Base-by-base conservation (phyloP, 2,329 filamentous ascomycete species). In the Paecilomyces sp. region DNA sequence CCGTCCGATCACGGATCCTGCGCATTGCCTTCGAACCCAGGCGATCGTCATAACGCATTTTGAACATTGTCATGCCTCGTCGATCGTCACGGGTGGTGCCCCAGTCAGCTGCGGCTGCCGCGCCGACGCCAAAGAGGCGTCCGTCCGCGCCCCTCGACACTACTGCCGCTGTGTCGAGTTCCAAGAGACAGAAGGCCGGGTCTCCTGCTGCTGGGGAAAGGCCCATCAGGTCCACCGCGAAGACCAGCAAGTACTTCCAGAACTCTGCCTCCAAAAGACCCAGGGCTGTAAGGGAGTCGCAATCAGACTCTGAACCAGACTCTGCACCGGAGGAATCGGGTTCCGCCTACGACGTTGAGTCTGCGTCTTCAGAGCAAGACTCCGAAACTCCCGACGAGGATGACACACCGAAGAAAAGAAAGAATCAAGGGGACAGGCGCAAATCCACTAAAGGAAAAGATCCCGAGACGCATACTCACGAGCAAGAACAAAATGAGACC, bases 171-270 rank as follows among this genome's bases (percentile, higher is more conserved):
- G 65, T 67, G 56, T 58, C 63, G 34, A 68, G 67, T 59, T 60
- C 66, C 55, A 76, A 75, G 63, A 70, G 69, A 62, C 67, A 69
- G 63, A 74, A 70, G 51, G 57, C 55, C 58, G 67, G 54, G 24
- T 60, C n/a, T 53, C 55, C 61, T 54, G 57, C 59, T 34, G 58
- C 59, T 59, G 58, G 55, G 55, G 28, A 62, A 18, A 66, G 64
- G 41, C 56, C 62, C 11, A 63, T 64, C 15, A 75, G 68, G 61
- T 66, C 72, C 12, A 81, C 79, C 11, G 68, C 77, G 5, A 80
- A 74, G 61, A 81, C 78, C 67, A 83, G 80, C 71, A 80, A 78
- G 65, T 82, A 83, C 65, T 83, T 83, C 61, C 68, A 76, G 56
- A 68, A 74, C n/a, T 72, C 73, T 52, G 70, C 72, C 25, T 69